These are phyloP conservation scores for Eragrostis nindensis DNA, from an alignment of 176 grass and related monocot species.

Conservation along the genomic window DNA sequence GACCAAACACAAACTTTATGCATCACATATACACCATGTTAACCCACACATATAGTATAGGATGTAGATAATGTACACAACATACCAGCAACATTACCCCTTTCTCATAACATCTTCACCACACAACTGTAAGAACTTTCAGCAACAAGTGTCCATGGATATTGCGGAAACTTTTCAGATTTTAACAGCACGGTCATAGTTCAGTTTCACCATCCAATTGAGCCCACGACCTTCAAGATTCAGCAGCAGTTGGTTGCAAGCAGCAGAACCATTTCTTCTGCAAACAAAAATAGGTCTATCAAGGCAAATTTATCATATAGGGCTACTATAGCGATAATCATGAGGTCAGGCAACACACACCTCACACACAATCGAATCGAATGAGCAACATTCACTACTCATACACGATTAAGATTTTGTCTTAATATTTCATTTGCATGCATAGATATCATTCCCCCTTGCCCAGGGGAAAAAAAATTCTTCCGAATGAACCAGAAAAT, in stretches of 20 bases:
- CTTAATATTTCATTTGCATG: not conserved
- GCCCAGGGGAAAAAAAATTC: no score
- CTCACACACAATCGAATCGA: not conserved
- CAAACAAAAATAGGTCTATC: not conserved
- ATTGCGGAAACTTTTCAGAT: not conserved
- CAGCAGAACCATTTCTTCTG: slow-evolving; percentile 57
- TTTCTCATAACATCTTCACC: slow-evolving; percentile 16
- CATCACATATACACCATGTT: slow-evolving; percentile 10
- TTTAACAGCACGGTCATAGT: not conserved
- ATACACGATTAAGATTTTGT: not conserved
- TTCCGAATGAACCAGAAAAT: not conserved
- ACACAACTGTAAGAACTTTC: slow-evolving; percentile 21
- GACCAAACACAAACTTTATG: slow-evolving; percentile 22
- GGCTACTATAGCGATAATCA: no score
- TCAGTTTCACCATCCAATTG: not conserved
- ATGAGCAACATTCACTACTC: not conserved
- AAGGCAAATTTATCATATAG: no score
- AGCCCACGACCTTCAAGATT: slow-evolving; percentile 18
- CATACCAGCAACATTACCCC: not conserved
- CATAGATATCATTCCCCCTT: no score
- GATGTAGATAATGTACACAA: slow-evolving; percentile 20
- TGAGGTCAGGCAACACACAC: not conserved
- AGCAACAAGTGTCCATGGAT: slow-evolving; percentile 9
- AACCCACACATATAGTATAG: slow-evolving; percentile 28
- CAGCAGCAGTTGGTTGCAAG: slow-evolving; percentile 39